Evolutionary conservation across 1,284 basidiomycete genomes (phyloP), one percentile per base, ranked within the genome.

Genomic region (Irpex sp.): DNA sequence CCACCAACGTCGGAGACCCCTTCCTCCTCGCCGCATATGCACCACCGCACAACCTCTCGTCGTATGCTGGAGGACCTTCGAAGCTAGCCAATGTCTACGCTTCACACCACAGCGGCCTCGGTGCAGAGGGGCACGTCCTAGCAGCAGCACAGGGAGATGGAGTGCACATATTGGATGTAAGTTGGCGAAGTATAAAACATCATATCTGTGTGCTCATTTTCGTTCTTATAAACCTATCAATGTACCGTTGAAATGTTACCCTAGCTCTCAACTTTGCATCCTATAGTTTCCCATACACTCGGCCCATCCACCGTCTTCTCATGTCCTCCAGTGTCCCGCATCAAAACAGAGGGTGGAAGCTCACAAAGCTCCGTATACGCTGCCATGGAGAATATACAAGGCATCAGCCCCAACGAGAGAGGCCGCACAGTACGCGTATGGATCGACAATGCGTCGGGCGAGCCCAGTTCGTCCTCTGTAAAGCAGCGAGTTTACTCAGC

Each of bases 91-190:
- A 72, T 62, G 67, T 83, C 34, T 85, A 77, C 66, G 78, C 80
- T 4, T 77, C 76, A 6, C 74, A 82, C 65, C 77, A 75, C 66
- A 76, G 74, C 58, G 54, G 71, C 74, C 36, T 69, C 66, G n/a
- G 75, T 63, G 75, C 78, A 52, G 82, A 86, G 54, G 82, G 82
- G 26, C 82, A 83, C 77, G 85, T 83, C 40, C 87, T 88, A 1
- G 78, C 89, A 64, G 82, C 87, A 13, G 85, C 81, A 17, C 87
- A 89, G 65, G 82, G 82, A 66, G 88, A 92, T 64, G 91, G 91
- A 19, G 76, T 92, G 54, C 88, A 92, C 75, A 72, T 92, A 58
- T 74, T 89, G 61, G 87, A 92, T 72, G 89, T 91, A 71, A 72
- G 85, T 70, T 19, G 47, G n/a, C 5, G 19, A 17, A 37, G 56